Evolutionary conservation across 139 green algal genomes (phyloP), one percentile per base, ranked within the genome.

Genomic region (Picochlorum sp.): DNA sequence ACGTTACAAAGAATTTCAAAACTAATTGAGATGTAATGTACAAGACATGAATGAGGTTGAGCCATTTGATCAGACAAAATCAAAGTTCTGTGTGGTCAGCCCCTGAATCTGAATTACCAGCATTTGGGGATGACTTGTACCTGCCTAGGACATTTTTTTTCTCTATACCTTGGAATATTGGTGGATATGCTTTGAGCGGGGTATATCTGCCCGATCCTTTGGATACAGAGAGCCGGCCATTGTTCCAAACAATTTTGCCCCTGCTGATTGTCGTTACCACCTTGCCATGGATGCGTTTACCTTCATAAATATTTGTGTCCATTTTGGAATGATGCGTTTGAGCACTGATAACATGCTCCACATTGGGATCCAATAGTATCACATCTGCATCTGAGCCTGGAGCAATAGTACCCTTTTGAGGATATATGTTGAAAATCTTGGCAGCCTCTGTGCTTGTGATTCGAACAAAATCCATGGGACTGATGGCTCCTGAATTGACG

Each of bases 251-350:
- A 25, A 97, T 32, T 2, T 76, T 74, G 4, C 90, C 91, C 7
- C 84, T 71, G 66, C 84, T 94, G 50, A 98, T 84, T 3, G 90
- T 97, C 7, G 64, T 75, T 7, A 82, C 63, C 33, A 97, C 87
- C 69, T 82, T 79, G 25, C 81, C 81, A 30, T 18, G 58, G 10
- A 88, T 60, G 0, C 18, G 18, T 59, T 73, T 73, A 20, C 90
- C 90, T 68, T 98, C 91, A 59, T 96, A 98, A 9, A 98, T 72
- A 59, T 95, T 98, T 2, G 82, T 90, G 72, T 98, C 91, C 53
- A 95, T 90, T 7, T 50, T 50, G 6, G 81, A 93, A 61, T 96
- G 85, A 66, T 94, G 82, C 2, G 50, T 83, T 0, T 60, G 64
- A 7, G 86, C 90, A 16, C 64, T 76, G 26, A 98, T 76, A 18